Evolutionary conservation across 2,329 filamentous ascomycete species (phyloP), one percentile per base, ranked within the genome.

Genomic region (Fusarium piperis): DNA sequence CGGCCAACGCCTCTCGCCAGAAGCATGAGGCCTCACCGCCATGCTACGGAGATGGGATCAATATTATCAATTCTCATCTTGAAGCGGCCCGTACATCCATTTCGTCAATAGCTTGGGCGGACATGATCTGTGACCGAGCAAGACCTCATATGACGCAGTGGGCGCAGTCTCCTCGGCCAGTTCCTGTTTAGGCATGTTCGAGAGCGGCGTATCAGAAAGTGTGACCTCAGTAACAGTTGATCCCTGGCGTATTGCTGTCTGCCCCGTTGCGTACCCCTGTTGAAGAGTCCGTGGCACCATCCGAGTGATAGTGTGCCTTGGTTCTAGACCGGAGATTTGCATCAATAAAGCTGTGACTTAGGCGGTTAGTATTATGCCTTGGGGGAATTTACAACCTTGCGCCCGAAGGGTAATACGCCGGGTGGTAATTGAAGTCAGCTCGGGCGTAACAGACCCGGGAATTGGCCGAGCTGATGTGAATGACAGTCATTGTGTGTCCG

Each of bases 161-260:
- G 32, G 26, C 30, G 46, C 52, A 82, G 23, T 86, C 85, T 79
- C 91, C 91, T 6, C 80, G 85, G 61, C 38, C 18, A 68, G 53
- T 56, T 80, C 72, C 1, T 78, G 83, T 28, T 80, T 90, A 28
- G 75, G 73, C 52, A 76, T 70, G 55, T 74, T 78, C 10, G 81
- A 80, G 56, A 77, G 4, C 84, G 79, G 4, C 84, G 79, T 93
- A 95, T 78, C 83, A 94, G 4, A 90, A 92, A 3, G 93, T 92
- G 44, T 48, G 44, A 48, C 44, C 44, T 48, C 23, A 44, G 39
- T 20, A 44, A 9, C 18, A 28, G 41, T 46, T 46, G 23, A 46
- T 46, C 44, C 77, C 82, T 57, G 74, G 84, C 67, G 72, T 77
- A 13, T 74, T 76, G 39, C 79, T 88, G 16, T 84, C 82, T 30